These are phyloP conservation scores for Penicillium bovifimosum DNA, from an alignment of 495 filamentous ascomycete species.

Conservation along the genomic window DNA sequence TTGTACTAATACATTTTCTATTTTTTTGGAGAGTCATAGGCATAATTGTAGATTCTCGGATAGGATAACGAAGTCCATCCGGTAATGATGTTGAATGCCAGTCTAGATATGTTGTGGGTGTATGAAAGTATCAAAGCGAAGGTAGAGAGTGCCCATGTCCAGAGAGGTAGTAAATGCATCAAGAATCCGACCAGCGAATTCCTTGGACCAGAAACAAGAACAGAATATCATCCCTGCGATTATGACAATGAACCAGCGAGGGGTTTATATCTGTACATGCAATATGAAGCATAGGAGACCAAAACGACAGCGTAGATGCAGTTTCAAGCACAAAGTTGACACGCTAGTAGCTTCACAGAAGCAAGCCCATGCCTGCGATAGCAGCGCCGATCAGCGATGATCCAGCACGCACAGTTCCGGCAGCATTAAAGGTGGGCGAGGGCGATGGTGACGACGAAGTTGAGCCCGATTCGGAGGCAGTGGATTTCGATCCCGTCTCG, in stretches of 20 bases:
- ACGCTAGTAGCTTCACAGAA: slow-evolving; percentile 11
- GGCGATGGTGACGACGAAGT: slow-evolving; percentile 4
- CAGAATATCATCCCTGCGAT: neutral
- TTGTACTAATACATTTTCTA: neutral
- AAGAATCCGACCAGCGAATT: slow-evolving; percentile 3
- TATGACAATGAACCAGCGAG: neutral
- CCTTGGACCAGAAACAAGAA: neutral
- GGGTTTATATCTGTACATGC: neutral
- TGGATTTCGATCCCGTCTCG: slow-evolving; percentile 2
- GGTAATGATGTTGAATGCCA: slow-evolving; percentile 4
- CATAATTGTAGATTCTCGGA: neutral
- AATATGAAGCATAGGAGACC: neutral
- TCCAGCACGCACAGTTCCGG: slow-evolving; percentile 11
- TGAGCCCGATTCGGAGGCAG: neutral
- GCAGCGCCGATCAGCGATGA: slow-evolving; percentile 14
- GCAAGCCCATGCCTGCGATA: slow-evolving; percentile 17
- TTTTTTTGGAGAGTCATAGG: neutral
- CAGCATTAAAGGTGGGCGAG: slow-evolving; percentile 16
- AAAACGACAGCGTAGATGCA: slow-evolving; percentile 7
- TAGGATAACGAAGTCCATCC: slow-evolving; percentile 27
- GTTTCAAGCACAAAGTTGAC: neutral
- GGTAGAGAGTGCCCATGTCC: slow-evolving; percentile 8
- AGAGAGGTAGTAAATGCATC: slow-evolving; percentile 5
- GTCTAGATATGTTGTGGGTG: neutral
- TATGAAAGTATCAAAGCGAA: slow-evolving; percentile 5